A percentile compares a stretch with the other conserved stretches of the same genome.
phyloP scores from a whole-genome alignment of 495 filamentous ascomycete species.

The Talaromyces wortmannii region DNA sequence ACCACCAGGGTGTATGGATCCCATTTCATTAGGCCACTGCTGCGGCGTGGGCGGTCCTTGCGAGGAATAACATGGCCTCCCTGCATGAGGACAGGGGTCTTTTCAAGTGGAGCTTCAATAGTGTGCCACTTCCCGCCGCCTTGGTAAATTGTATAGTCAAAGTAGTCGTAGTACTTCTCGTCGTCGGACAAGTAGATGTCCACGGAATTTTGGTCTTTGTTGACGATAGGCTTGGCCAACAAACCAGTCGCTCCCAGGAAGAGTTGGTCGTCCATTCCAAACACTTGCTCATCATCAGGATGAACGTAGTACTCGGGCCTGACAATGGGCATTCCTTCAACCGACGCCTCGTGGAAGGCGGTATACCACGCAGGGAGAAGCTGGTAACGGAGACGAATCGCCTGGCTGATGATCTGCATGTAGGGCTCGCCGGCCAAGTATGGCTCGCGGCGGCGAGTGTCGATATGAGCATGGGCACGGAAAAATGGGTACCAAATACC shows the following conservation, averaged over 20 bases:
- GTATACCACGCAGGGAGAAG: constrained; percentile 95
- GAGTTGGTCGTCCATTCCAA: constrained; percentile 86
- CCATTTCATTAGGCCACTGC: constrained; percentile 80
- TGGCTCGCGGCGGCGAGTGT: constrained; percentile 87
- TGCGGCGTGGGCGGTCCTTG: constrained; percentile 78
- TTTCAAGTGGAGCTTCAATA: constrained; percentile 71
- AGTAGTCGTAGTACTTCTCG: constrained; percentile 91
- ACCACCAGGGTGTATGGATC: constrained; percentile 92
- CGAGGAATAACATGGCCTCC: constrained; percentile 89
- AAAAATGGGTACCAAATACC: constrained; percentile 99
- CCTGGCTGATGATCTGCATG: constrained; percentile 75
- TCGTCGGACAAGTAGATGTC: constrained; percentile 83
- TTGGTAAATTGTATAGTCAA: constrained; percentile 68
- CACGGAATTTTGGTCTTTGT: constrained; percentile 61
- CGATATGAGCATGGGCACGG: constrained; percentile 96
- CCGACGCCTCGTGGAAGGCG: constrained; percentile 82
- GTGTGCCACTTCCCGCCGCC: constrained; percentile 61
- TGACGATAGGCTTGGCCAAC: constrained; percentile 79
- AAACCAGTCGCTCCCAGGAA: constrained; percentile 83
- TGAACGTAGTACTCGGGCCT: constrained; percentile 88
- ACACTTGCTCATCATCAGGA: constrained; percentile 78
- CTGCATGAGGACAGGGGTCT: constrained; percentile 82
- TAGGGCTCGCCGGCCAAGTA: constrained; percentile 84
- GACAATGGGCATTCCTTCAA: constrained; percentile 79
- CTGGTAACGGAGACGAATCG: constrained; percentile 81